A percentile compares a stretch with the other conserved stretches of the same genome.
These are phyloP conservation scores for Didymella arachidicola DNA, from an alignment of 2,329 filamentous ascomycete genomes.

Conservation along the genomic window DNA sequence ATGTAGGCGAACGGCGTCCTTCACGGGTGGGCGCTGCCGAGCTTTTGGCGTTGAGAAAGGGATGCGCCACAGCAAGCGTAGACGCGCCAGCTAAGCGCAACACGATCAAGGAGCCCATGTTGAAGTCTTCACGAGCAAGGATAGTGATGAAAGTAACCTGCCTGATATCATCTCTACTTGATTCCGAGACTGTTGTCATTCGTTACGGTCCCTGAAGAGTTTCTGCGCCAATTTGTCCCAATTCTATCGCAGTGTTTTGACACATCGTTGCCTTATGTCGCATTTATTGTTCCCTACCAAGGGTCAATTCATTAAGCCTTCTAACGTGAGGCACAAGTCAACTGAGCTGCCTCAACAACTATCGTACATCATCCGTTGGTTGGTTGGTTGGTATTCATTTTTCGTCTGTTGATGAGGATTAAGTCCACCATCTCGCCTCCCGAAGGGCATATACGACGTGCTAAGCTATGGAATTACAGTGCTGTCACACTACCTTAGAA, in stretches of 20 bases:
- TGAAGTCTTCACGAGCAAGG: neutral
- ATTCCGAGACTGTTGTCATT: too few relatives aligned
- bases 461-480: too few relatives aligned
- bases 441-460: too few relatives aligned
- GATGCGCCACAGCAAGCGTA: neutral
- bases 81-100: neutral
- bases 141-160: neutral
- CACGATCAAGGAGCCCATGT: neutral
- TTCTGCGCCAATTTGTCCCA: too few relatives aligned
- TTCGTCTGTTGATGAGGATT: too few relatives aligned
- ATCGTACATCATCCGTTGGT: slow-evolving; percentile 12
- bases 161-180: neutral
- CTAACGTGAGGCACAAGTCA: neutral
- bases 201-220: too few relatives aligned
- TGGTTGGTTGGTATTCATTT: too few relatives aligned
- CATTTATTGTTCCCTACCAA: neutral
- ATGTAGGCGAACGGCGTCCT: neutral
- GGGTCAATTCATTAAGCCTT: neutral
- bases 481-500: too few relatives aligned
- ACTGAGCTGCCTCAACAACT: slow-evolving; percentile 14
- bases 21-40: neutral
- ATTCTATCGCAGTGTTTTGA: too few relatives aligned
- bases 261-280: neutral
- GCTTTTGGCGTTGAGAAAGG: neutral
- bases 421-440: too few relatives aligned